Conservation (phyloP, 345 rosid species). For the Hibiscus trionum region DNA sequence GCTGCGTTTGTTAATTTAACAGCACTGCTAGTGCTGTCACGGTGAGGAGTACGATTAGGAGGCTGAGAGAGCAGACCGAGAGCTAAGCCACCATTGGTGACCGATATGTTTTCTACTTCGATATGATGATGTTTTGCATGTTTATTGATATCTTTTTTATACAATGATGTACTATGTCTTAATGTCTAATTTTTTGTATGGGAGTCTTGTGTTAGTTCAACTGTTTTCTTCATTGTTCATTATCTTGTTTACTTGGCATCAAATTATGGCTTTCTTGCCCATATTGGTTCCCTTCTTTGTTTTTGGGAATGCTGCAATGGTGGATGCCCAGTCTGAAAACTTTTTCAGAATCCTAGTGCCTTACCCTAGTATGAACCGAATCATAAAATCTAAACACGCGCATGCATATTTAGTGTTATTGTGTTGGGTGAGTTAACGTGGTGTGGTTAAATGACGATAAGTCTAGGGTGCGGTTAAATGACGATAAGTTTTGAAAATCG, state of each 20-base stretch:
- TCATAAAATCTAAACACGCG: no score
- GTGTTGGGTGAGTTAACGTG: no score
- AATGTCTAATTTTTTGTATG: no score
- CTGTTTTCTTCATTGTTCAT: not conserved
- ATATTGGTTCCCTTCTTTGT: not conserved
- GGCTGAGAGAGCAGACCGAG: constrained; percentile 94
- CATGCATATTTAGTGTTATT: no score
- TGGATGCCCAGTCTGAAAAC: not conserved
- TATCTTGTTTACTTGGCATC: not conserved
- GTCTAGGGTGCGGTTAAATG: no score
- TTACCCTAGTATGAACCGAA: no score
- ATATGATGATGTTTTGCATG: constrained; percentile 1
- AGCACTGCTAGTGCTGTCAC: constrained; percentile 89
- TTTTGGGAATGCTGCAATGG: not conserved
- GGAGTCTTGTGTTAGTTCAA: not conserved
- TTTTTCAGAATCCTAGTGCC: not conserved
- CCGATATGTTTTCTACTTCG: not conserved
- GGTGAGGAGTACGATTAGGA: constrained; percentile 80
- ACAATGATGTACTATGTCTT: no score
- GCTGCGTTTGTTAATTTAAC: constrained; percentile 10
- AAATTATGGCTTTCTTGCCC: not conserved
- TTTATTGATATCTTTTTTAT: not conserved
- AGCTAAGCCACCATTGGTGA: constrained; percentile 30
- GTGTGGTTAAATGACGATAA: no score
- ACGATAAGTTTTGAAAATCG: no score